Percentiles rank a stretch among this genome's conserved stretches.
Evolutionary conservation across 345 rosid species (phyloP).

Genomic region (Citrus maxima): DNA sequence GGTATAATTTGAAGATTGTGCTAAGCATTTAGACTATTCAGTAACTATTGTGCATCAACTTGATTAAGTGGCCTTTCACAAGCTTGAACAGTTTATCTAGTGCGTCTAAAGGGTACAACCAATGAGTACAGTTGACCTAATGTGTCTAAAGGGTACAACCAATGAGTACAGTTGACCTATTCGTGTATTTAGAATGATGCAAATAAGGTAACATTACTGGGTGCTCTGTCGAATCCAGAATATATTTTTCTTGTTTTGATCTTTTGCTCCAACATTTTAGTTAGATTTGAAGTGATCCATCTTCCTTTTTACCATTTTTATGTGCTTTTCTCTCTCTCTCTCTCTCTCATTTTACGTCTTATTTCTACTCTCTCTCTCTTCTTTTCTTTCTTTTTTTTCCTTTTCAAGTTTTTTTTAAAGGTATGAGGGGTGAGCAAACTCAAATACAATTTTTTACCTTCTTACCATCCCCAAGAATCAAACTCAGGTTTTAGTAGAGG

Average conservation of each 20-base stretch:
- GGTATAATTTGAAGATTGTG: background rate
- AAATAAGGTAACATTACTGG: background rate
- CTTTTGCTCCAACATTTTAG: background rate
- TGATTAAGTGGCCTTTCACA: background rate
- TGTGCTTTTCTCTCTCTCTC: background rate
- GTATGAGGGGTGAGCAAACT: no score
- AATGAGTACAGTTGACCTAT: background rate
- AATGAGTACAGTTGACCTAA: background rate
- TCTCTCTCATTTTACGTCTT: background rate
- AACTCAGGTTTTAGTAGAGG: no score
- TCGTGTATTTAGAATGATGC: background rate
- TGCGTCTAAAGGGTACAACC: background rate
- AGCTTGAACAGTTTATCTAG: background rate
- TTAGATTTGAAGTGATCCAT: background rate
- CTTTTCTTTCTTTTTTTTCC: background rate
- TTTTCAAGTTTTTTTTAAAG: no score
- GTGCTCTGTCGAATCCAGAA: background rate
- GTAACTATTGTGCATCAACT: background rate
- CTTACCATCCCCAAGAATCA: no score
- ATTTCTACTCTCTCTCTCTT: background rate
- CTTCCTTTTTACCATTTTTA: background rate
- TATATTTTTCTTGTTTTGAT: background rate
- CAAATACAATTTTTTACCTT: no score
- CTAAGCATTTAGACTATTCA: no score
- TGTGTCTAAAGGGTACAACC: background rate